Evolutionary conservation across 2,329 filamentous ascomycete species (phyloP), one percentile per base, ranked within the genome.

Genomic region (Aspergillus brunneoviolaceus): DNA sequence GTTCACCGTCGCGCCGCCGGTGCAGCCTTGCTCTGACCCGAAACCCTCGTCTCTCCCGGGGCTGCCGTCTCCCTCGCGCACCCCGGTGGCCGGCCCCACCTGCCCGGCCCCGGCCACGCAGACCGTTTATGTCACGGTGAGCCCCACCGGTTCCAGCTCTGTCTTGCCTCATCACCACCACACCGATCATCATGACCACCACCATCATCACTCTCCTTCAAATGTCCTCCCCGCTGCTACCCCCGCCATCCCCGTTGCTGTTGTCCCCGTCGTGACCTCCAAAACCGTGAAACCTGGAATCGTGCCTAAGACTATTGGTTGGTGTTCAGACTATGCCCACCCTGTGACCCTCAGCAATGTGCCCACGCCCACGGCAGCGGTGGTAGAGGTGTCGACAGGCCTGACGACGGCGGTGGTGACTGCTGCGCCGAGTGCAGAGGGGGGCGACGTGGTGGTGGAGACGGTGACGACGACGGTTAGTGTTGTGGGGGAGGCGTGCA

Each of bases 1-100:
- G 60, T 79, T 80, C 69, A 74, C 62, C 61, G 64, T 79, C 62
- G 49, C 63, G 11, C 16, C 53, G 9, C 5, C 56, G 7, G 16
- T 54, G 27, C 16, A 63, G 49, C 57, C 63, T 62, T 77, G 76
- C 69, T 61, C 64, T 49, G 73, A 66, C 10, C 63, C 61, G 57
- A 54, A 59, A 14, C 42, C 42, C 11, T 62, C 62, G 27, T 65
- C 64, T 42, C 61, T 16, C 11, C 11, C 62, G 47, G 31, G 1
- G 52, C 58, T 51, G 65, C 64, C 21, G 58, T 61, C 55, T 59
- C 55, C 50, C 5, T 25, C 50, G 47, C 65, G 52, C 2, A 16
- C 42, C 5, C 11, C 42, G 3, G 27, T 42, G 4, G 19, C 39
- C 4, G 9, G 27, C 1, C 48, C 53, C 16, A 49, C 53, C 27